These are phyloP conservation scores for Microdochium nivale DNA, from an alignment of 2,329 filamentous ascomycete genomes.

Conservation along the genomic window DNA sequence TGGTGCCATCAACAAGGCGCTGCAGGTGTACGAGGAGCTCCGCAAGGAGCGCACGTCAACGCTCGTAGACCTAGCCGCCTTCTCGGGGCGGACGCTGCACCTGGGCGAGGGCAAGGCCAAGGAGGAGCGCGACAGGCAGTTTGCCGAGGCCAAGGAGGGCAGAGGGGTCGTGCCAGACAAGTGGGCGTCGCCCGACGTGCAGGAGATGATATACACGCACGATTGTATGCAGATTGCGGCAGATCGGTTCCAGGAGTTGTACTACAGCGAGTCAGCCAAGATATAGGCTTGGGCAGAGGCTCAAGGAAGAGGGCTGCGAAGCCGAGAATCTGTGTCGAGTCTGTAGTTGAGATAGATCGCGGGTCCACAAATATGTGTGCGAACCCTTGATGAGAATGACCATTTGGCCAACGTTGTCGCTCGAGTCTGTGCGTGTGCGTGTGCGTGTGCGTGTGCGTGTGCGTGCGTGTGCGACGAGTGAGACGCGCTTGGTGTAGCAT, in stretches of 20 bases:
- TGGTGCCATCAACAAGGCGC: conserved; percentile 33
- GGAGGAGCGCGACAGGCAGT: conserved; percentile 48
- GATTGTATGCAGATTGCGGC: conserved; percentile 49
- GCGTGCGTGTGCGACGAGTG: too few species aligned
- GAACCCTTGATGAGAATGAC: too few species aligned
- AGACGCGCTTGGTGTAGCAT: too few species aligned
- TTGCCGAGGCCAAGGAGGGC: conserved; percentile 40
- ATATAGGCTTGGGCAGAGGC: too few species aligned
- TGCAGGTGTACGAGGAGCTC: conserved; percentile 46
- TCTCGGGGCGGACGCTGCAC: conserved; percentile 45
- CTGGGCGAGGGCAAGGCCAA: conserved; percentile 49
- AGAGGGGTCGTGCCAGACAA: conserved; percentile 51
- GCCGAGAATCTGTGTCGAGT: too few species aligned
- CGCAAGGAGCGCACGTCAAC: conserved; percentile 45
- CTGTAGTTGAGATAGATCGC: too few species aligned
- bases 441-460: too few species aligned
- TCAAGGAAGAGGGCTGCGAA: too few species aligned
- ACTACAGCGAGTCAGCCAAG: conserved; percentile 8
- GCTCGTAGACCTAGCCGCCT: conserved; percentile 45
- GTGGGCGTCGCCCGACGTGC: conserved; percentile 63
- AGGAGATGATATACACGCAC: conserved; percentile 56
- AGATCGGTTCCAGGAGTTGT: conserved; percentile 42
- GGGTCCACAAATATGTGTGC: too few species aligned
- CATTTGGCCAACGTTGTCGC: too few species aligned
- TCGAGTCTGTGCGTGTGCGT: too few species aligned